phyloP scores from a whole-genome alignment of 169 alveolate genomes.

The Theileria annulata region DNA sequence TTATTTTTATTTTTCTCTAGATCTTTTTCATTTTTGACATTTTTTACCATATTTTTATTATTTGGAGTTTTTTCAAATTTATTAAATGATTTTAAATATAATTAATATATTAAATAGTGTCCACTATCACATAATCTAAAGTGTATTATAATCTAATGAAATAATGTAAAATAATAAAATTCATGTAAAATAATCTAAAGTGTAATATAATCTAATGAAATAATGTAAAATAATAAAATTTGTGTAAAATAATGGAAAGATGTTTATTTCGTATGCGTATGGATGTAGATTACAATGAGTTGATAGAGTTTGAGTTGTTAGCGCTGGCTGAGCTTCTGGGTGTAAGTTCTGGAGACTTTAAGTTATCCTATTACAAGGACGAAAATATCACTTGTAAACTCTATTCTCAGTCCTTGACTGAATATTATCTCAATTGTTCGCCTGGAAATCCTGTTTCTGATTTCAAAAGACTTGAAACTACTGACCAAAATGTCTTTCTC shows the following conservation, averaged over 20 bases:
- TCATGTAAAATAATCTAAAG: background rate
- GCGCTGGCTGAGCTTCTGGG: constrained; percentile 21
- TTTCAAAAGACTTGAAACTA: constrained; percentile 3
- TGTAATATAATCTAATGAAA: background rate
- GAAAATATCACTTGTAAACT: background rate
- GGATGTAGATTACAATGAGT: constrained; percentile 57
- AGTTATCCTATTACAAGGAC: constrained; percentile 7
- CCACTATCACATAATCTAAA: background rate
- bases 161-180: background rate
- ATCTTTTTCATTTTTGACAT: constrained; percentile 5
- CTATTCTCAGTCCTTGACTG: background rate
- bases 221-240: background rate
- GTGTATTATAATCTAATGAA: too few species aligned
- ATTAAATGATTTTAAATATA: background rate
- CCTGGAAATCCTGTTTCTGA: background rate
- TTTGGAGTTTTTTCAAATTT: background rate
- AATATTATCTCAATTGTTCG: background rate
- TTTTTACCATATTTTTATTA: constrained; percentile 8
- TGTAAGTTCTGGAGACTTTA: background rate
- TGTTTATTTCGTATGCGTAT: constrained; percentile 56
- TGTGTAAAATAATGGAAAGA: constrained; percentile 28
- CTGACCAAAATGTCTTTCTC: constrained; percentile 46
- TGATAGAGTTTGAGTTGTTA: constrained; percentile 58
- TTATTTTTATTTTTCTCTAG: constrained; percentile 16
- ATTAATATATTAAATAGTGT: background rate